These are phyloP conservation scores for Fusarium paranaense DNA, from an alignment of 2,329 filamentous ascomycete species.

Conservation along the genomic window DNA sequence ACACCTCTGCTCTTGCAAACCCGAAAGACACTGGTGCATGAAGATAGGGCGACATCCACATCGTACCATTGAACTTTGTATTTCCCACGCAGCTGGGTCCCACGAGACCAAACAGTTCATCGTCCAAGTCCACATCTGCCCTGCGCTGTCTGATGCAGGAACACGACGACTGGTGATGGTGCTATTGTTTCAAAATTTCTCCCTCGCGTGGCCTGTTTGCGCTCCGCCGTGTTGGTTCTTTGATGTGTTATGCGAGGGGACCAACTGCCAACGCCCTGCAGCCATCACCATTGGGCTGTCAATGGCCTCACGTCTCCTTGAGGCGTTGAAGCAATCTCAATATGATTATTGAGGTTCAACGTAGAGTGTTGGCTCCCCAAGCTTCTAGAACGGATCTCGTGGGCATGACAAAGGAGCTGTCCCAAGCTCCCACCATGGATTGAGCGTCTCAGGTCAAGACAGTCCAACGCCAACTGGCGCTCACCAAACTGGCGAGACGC, in stretches of 20 bases:
- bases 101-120: neutral
- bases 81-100: neutral
- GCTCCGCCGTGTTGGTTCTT: constrained; percentile 1
- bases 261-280: constrained; percentile 4
- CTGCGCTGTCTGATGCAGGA: neutral
- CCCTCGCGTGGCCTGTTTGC: neutral
- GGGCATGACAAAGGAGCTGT: constrained; percentile 11
- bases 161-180: neutral
- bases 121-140: neutral
- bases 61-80: neutral
- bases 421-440: constrained; percentile 7
- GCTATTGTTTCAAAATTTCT: neutral
- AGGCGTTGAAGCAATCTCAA: constrained; percentile 2
- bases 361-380: neutral
- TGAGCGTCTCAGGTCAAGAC: constrained; percentile 16
- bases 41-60: constrained; percentile 59
- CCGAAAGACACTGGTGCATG: constrained; percentile 64
- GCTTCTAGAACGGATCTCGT: constrained; percentile 19
- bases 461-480: constrained; percentile 19
- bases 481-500: constrained; percentile 18
- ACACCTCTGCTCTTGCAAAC: constrained; percentile 58
- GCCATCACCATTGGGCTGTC: neutral
- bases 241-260: neutral
- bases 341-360: neutral
- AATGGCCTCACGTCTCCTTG: constrained; percentile 14